These are phyloP conservation scores for Porcisia hertigi DNA, from an alignment of 208 protist genomes.

Conservation along the genomic window DNA sequence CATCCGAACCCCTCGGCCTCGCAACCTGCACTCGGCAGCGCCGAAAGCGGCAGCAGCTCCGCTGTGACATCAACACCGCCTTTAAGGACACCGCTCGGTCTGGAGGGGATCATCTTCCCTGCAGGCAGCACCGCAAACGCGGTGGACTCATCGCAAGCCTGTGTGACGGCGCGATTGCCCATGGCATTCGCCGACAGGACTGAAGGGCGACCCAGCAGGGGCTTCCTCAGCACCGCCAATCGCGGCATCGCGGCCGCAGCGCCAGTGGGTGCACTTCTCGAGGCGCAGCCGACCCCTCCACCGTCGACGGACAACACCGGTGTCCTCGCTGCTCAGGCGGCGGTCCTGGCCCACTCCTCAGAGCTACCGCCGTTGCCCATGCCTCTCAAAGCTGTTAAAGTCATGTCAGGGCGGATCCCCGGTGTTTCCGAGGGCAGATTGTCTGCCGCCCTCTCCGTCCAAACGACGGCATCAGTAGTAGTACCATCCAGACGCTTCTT, in stretches of 20 bases:
- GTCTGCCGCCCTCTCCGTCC: not conserved
- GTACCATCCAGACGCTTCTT: not conserved
- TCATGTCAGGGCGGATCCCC: not conserved
- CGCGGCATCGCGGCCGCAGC: not conserved
- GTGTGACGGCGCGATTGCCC: not conserved
- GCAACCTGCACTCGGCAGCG: not conserved
- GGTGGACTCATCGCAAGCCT: not conserved
- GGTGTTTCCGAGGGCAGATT: not conserved
- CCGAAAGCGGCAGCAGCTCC: not conserved
- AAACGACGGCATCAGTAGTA: not conserved
- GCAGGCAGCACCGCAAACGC: slow-evolving; percentile 1
- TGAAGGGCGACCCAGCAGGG: not conserved
- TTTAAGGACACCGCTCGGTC: not conserved
- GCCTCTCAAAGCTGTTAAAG: not conserved
- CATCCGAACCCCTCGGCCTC: not conserved
- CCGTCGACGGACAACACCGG: slow-evolving; percentile 17
- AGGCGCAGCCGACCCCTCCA: slow-evolving; percentile 9
- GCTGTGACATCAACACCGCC: not conserved
- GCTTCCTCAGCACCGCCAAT: not conserved
- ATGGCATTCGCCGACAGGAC: not conserved
- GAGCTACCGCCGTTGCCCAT: not conserved
- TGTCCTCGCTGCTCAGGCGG: not conserved
- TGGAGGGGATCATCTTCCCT: slow-evolving; percentile 3
- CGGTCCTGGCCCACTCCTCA: not conserved
- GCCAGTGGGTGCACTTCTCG: not conserved